Evolutionary conservation across 129 eudicot genomes (phyloP).

Genomic region (Gnaphalium uliginosum): DNA sequence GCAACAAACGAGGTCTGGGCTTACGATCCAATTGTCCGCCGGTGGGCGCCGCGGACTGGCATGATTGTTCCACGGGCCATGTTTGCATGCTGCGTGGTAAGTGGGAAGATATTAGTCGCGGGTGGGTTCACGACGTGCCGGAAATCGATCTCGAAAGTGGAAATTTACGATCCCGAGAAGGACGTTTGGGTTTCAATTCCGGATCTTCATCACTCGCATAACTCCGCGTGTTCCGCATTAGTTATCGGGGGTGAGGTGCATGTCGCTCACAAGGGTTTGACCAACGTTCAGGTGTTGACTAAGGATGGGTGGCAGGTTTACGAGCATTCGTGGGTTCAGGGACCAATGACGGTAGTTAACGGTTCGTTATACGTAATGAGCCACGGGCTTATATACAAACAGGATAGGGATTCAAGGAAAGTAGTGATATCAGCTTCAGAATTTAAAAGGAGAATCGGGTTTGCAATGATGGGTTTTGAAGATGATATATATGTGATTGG

Average conservation of each 20-base stretch:
- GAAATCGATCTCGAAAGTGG: constrained; percentile 81
- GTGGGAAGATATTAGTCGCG: constrained; percentile 82
- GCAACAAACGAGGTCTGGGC: constrained; percentile 95
- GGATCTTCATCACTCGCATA: constrained; percentile 73
- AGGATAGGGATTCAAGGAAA: constrained; percentile 49
- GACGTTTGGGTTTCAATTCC: constrained; percentile 69
- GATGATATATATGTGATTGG: constrained; percentile 84
- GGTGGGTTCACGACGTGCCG: constrained; percentile 91
- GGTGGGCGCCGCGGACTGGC: constrained; percentile 71
- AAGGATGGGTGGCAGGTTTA: constrained; percentile 63
- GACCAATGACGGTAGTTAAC: constrained; percentile 77
- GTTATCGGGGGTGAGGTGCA: constrained; percentile 78
- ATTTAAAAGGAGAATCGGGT: constrained; percentile 69
- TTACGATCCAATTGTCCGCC: constrained; percentile 66
- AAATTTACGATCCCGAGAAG: constrained; percentile 83
- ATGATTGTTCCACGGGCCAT: constrained; percentile 90
- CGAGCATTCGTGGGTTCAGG: constrained; percentile 76
- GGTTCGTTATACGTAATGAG: constrained; percentile 78
- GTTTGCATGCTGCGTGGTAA: constrained; percentile 89
- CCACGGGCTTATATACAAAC: constrained; percentile 72
- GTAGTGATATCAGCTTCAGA: constrained; percentile 67
- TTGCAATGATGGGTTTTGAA: constrained; percentile 67
- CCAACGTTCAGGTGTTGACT: constrained; percentile 69
- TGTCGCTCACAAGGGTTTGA: constrained; percentile 85
- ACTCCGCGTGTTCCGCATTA: constrained; percentile 72